Percentiles rank a stretch among this genome's conserved stretches.
Evolutionary conservation across 306 rosid genomes (phyloP).

Genomic region (Echinosophora koreensis): DNA sequence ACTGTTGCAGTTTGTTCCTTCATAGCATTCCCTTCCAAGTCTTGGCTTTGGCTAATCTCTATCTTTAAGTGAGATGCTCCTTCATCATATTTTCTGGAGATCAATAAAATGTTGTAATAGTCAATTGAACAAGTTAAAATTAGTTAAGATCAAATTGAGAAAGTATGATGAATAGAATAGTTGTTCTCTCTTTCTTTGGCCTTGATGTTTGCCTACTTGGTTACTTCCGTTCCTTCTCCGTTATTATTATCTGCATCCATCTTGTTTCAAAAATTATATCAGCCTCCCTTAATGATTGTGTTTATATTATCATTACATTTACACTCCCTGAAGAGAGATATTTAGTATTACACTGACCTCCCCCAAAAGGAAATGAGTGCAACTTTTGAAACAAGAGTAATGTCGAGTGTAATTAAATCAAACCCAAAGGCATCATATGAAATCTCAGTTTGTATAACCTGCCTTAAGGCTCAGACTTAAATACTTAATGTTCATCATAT

Average conservation of each 20-base stretch:
- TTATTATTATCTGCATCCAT: background rate
- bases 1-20: conserved; percentile 65
- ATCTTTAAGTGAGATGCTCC: conserved; percentile 64
- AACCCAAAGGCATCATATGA: too few species aligned
- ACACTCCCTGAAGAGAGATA: too few species aligned
- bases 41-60: conserved; percentile 85
- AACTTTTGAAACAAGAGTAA: too few species aligned
- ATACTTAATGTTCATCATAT: background rate
- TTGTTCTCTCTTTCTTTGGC: background rate
- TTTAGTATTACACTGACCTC: too few species aligned
- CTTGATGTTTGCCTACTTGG: background rate
- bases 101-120: background rate
- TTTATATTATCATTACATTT: too few species aligned
- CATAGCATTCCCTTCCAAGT: conserved; percentile 65
- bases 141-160: background rate
- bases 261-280: too few species aligned
- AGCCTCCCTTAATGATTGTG: too few species aligned
- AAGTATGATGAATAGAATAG: background rate
- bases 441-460: too few species aligned
- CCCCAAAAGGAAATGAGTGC: too few species aligned
- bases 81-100: background rate
- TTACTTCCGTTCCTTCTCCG: background rate
- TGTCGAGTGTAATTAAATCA: too few species aligned
- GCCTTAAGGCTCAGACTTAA: background rate
- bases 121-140: background rate